Conservation (phyloP, 23 red algal genomes). For the Gracilaria domingensis region DNA sequence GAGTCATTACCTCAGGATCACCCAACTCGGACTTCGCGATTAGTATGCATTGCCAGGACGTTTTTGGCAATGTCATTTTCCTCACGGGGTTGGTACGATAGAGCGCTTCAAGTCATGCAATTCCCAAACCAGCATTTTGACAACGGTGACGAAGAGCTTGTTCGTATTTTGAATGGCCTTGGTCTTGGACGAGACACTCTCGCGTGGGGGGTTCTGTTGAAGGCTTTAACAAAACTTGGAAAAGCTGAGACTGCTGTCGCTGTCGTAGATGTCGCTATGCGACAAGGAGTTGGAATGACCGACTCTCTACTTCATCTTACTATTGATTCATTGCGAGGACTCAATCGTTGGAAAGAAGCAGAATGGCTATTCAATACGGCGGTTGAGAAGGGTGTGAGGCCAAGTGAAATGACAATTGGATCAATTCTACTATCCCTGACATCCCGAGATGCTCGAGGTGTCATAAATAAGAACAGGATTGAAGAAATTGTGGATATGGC, state of each 20-base stretch:
- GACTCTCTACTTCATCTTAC: conserved; percentile 64
- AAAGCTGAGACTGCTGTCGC: conserved; percentile 38
- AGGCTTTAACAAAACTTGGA: conserved; percentile 62
- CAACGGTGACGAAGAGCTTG: neutral
- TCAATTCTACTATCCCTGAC: conserved; percentile 44
- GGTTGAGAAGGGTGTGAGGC: conserved; percentile 50
- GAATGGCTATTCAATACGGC: conserved; percentile 60
- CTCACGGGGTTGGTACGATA: conserved; percentile 39
- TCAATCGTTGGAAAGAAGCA: conserved; percentile 41
- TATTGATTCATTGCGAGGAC: conserved; percentile 57
- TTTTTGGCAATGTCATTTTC: conserved; percentile 54
- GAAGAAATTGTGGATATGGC: conserved; percentile 65
- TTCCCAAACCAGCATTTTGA: conserved; percentile 5
- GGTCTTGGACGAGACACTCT: conserved; percentile 52
- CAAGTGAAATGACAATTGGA: conserved; percentile 52
- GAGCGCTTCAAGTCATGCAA: conserved; percentile 37
- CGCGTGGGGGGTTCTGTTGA: conserved; percentile 60
- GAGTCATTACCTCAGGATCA: conserved; percentile 12
- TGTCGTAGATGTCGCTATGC: conserved; percentile 58
- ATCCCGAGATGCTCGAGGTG: neutral
- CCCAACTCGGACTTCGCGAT: conserved; percentile 3
- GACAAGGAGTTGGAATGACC: conserved; percentile 53
- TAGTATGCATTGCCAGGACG: conserved; percentile 33
- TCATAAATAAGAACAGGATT: neutral
- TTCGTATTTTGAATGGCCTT: conserved; percentile 8